Conservation (phyloP, 306 rosid genomes). For the Astragalus glycyphyllos region DNA sequence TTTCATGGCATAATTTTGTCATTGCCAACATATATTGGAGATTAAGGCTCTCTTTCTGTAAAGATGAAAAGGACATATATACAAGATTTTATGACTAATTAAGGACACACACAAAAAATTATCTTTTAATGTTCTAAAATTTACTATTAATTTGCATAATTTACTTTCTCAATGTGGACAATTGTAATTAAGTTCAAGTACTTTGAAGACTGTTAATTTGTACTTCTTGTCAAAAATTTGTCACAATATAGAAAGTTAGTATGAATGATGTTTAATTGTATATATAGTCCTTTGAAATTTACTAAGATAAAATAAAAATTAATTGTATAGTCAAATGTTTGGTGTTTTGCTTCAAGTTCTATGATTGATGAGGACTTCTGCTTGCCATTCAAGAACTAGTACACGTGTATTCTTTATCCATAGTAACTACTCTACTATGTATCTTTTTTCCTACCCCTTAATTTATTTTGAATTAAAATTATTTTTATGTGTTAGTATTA, state of each 20-base stretch:
- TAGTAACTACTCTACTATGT: constrained; percentile 36
- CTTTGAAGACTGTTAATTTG: constrained; percentile 31
- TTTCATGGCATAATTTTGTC: constrained; percentile 31
- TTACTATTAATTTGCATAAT: constrained; percentile 16
- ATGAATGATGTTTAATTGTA: constrained; percentile 32
- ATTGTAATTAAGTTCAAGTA: constrained; percentile 21
- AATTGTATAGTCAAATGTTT: constrained; percentile 24
- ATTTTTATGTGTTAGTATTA: background rate
- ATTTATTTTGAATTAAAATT: constrained; percentile 24
- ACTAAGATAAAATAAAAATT: constrained; percentile 22
- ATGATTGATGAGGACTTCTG: constrained; percentile 41
- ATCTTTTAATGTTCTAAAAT: constrained; percentile 25
- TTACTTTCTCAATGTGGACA: constrained; percentile 27
- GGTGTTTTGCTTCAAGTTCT: constrained; percentile 32
- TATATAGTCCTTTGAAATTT: background rate
- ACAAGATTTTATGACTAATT: constrained; percentile 18
- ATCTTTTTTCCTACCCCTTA: constrained; percentile 20
- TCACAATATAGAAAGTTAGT: constrained; percentile 5
- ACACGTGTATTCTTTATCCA: constrained; percentile 56
- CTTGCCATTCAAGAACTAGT: constrained; percentile 45
- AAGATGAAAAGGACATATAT: constrained; percentile 40
- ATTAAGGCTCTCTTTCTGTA: constrained; percentile 33
- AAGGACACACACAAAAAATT: constrained; percentile 33
- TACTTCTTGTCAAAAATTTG: constrained; percentile 28
- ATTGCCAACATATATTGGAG: constrained; percentile 32